phyloP scores from a whole-genome alignment of 176 grass and related monocot genomes.

The Juncus inflexus region DNA sequence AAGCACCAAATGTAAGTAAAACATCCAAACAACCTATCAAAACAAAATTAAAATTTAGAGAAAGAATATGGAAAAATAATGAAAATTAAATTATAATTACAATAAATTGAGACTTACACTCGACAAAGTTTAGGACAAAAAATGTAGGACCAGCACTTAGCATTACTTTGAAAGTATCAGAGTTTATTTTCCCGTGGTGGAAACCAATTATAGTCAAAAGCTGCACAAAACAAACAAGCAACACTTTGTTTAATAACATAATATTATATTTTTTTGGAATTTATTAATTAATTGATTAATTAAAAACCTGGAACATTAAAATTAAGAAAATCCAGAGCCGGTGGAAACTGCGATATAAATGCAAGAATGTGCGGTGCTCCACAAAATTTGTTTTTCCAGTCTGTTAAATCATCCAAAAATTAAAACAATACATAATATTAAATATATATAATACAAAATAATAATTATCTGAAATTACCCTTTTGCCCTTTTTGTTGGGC shows the following conservation, averaged over 20 bases:
- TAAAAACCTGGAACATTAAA: slow-evolving; percentile 89
- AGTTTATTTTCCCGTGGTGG: slow-evolving; percentile 58
- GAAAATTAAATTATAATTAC: slow-evolving; percentile 21
- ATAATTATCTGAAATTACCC: slow-evolving; percentile 42
- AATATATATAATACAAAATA: too few species aligned
- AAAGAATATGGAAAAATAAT: neutral
- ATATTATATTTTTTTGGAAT: neutral
- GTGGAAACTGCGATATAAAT: slow-evolving; percentile 91
- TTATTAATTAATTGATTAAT: too few species aligned
- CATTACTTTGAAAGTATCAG: slow-evolving; percentile 78
- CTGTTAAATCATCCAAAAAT: slow-evolving; percentile 34
- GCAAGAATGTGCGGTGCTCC: slow-evolving; percentile 95
- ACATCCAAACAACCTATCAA: slow-evolving; percentile 83
- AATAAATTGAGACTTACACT: slow-evolving; percentile 55
- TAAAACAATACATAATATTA: neutral
- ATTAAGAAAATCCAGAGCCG: slow-evolving; percentile 98
- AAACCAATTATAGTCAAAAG: slow-evolving; percentile 77
- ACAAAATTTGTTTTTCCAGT: slow-evolving; percentile 93
- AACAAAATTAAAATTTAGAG: slow-evolving; percentile 27
- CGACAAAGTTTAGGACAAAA: slow-evolving; percentile 79
- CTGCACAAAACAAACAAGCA: slow-evolving; percentile 34
- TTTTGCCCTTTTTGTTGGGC: slow-evolving; percentile 57
- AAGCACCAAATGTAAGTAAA: slow-evolving; percentile 85
- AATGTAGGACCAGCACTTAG: slow-evolving; percentile 85
- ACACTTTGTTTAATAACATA: neutral